Conservation (phyloP, 2,329 filamentous ascomycete genomes). For the Neonectria neomacrospora region DNA sequence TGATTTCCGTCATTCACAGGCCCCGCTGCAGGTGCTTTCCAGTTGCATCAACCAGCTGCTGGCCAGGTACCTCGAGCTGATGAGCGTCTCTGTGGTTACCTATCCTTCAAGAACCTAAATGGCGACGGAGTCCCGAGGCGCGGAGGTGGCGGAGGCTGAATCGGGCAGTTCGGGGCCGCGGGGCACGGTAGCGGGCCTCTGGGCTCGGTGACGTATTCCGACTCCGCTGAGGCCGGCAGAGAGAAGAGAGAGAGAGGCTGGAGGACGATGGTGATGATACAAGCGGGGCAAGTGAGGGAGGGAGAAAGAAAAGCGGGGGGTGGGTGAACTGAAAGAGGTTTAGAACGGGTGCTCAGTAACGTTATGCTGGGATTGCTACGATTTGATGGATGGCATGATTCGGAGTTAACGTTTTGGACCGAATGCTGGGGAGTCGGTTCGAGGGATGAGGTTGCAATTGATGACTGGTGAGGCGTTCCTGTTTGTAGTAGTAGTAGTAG, state of each 20-base stretch:
- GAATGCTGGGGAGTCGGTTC: background rate
- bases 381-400: constrained; percentile 4
- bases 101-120: background rate
- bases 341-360: background rate
- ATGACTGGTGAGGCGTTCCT: background rate
- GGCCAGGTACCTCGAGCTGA: background rate
- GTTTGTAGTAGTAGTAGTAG: too few species aligned
- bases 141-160: constrained; percentile 12
- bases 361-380: background rate
- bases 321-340: background rate
- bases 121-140: background rate
- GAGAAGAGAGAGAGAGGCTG: background rate
- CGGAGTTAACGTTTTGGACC: background rate
- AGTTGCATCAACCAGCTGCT: background rate
- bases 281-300: constrained; percentile 27
- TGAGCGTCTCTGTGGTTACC: background rate
- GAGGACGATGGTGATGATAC: constrained; percentile 13
- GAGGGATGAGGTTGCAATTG: background rate
- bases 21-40: background rate
- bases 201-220: constrained; percentile 22
- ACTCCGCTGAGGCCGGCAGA: constrained; percentile 1
- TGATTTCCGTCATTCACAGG: constrained; percentile 25
- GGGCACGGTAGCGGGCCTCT: background rate
- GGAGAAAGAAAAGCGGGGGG: constrained; percentile 1
- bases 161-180: constrained; percentile 23